These are phyloP conservation scores for Fabrea salina DNA, from an alignment of 169 alveolate species.

Conservation along the genomic window DNA sequence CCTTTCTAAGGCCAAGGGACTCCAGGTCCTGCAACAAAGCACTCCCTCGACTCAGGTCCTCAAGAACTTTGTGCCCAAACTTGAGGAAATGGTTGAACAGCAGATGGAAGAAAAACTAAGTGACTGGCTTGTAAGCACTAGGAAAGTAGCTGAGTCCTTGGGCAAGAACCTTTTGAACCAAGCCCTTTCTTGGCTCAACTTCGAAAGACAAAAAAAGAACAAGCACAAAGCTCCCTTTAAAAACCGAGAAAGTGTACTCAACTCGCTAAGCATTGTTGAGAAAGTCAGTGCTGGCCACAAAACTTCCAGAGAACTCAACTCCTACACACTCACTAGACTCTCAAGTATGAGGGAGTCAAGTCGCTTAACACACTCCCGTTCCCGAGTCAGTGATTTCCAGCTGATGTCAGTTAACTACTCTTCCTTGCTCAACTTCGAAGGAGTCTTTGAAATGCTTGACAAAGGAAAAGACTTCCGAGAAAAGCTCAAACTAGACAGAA, in stretches of 20 bases:
- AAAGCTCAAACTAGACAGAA: conserved; percentile 9
- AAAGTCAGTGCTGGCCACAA: background rate
- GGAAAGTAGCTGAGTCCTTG: conserved; percentile 3
- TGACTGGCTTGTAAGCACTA: conserved; percentile 10
- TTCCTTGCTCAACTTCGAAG: background rate
- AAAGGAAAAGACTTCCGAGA: conserved; percentile 19
- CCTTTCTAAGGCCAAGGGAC: background rate
- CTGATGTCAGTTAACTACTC: background rate
- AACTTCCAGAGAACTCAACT: conserved; percentile 24
- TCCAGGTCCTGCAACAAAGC: background rate
- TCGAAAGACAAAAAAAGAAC: conserved; percentile 18
- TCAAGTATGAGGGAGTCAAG: background rate
- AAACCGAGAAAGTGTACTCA: background rate
- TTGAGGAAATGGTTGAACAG: conserved; percentile 6
- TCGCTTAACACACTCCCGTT: no score
- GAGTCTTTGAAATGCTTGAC: background rate
- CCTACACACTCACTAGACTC: conserved; percentile 7
- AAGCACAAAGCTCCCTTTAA: background rate
- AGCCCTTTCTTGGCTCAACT: background rate
- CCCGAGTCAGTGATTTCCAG: background rate
- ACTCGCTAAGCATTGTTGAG: background rate
- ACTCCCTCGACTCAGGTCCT: background rate
- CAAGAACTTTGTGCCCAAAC: background rate
- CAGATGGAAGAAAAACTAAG: conserved; percentile 25
- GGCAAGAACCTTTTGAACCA: background rate